phyloP scores from a whole-genome alignment of 2,329 filamentous ascomycete genomes.

The Microsporum canis region DNA sequence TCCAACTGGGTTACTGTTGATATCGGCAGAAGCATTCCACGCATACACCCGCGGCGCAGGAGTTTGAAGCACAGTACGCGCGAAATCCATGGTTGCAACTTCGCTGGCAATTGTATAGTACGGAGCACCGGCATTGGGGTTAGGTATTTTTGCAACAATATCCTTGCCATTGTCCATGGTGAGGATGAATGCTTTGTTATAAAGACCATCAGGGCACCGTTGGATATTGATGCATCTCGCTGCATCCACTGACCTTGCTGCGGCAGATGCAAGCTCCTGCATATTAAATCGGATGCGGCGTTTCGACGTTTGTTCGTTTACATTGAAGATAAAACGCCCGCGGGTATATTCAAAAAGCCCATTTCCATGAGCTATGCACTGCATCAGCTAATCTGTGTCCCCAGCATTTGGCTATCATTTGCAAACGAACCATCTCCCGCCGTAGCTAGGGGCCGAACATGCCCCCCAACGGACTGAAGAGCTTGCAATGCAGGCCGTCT shows the following conservation, averaged over 20 bases:
- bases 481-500: neutral
- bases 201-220: conserved; percentile 25
- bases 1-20: conserved; percentile 20
- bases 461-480: too few relatives aligned
- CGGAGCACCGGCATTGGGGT: conserved; percentile 11
- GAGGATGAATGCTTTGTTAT: conserved; percentile 26
- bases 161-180: conserved; percentile 15
- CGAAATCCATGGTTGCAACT: conserved; percentile 30
- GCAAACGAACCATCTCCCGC: neutral
- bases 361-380: neutral
- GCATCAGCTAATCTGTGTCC: neutral
- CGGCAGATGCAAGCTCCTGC: conserved; percentile 22
- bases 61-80: conserved; percentile 13
- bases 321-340: conserved; percentile 8
- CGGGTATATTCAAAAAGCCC: conserved; percentile 8
- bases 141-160: conserved; percentile 15
- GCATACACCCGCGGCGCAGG: conserved; percentile 14
- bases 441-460: neutral
- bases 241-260: conserved; percentile 22
- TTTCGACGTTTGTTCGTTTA: conserved; percentile 4
- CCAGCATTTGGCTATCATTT: too few relatives aligned
- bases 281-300: conserved; percentile 24
- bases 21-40: conserved; percentile 11
- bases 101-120: conserved; percentile 24
- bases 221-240: conserved; percentile 23